Evolutionary conservation across 495 filamentous ascomycete species (phyloP).

Genomic region (Xeromyces bisporus): DNA sequence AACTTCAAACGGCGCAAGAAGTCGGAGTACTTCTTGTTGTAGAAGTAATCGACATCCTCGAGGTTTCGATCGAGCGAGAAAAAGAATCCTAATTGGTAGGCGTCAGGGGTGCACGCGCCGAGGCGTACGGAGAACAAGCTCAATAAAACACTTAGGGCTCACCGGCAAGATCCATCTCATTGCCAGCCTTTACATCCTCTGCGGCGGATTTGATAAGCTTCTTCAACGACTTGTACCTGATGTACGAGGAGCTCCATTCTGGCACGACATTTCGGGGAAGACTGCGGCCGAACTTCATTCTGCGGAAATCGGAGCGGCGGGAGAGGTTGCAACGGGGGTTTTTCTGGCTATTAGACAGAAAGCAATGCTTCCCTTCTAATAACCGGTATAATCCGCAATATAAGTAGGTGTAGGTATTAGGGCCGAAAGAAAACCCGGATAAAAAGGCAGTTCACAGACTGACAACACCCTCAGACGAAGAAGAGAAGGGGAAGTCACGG

Average conservation of each 20-base stretch:
- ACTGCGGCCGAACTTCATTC: slow-evolving; percentile 73
- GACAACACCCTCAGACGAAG: too few species aligned
- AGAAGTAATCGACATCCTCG: slow-evolving; percentile 87
- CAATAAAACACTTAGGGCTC: slow-evolving; percentile 11
- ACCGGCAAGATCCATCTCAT: slow-evolving; percentile 67
- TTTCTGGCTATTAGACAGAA: too few species aligned
- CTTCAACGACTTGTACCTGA: slow-evolving; percentile 92
- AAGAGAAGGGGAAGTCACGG: neutral
- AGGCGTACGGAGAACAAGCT: neutral
- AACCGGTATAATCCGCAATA: too few species aligned
- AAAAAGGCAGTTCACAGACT: neutral
- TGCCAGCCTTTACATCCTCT: slow-evolving; percentile 42
- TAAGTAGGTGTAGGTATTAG: neutral
- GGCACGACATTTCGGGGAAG: slow-evolving; percentile 88
- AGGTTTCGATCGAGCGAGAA: slow-evolving; percentile 89
- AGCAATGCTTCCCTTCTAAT: too few species aligned
- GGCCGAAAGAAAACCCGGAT: neutral
- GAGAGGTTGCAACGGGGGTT: too few species aligned
- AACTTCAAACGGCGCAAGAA: slow-evolving; percentile 65
- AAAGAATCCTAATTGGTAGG: slow-evolving; percentile 59
- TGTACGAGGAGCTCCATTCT: slow-evolving; percentile 84
- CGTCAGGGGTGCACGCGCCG: slow-evolving; percentile 12
- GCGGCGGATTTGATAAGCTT: slow-evolving; percentile 74
- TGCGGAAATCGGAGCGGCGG: too few species aligned
- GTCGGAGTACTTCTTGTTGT: slow-evolving; percentile 85